Conservation (phyloP, 345 rosid genomes). For the Corchorus capsularis region DNA sequence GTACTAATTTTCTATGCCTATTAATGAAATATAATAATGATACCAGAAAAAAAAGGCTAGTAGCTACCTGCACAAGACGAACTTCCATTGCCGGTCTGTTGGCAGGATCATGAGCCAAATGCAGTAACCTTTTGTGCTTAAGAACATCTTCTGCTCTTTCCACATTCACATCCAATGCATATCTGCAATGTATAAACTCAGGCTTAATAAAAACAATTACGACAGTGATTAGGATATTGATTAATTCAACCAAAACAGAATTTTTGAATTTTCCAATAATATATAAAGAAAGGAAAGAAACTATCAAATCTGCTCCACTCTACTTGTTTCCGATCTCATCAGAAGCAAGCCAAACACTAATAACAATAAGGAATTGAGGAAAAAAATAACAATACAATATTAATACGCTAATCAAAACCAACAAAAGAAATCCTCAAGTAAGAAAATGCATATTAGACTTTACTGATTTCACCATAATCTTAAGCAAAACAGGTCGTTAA, state of each 20-base stretch:
- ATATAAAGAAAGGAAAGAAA: background rate
- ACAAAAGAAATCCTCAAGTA: constrained; percentile 5
- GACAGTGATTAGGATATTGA: background rate
- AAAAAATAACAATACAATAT: background rate
- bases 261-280: background rate
- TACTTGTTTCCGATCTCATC: background rate
- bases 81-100: constrained; percentile 61
- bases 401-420: background rate
- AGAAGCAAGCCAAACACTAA: background rate
- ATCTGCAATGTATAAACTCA: constrained; percentile 42
- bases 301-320: background rate
- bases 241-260: background rate
- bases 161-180: constrained; percentile 95
- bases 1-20: background rate
- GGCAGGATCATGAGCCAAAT: constrained; percentile 58
- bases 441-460: background rate
- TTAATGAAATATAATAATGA: background rate
- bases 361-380: background rate
- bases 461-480: background rate
- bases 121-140: constrained; percentile 67
- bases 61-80: constrained; percentile 69
- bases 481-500: constrained; percentile 2
- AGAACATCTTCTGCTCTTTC: constrained; percentile 97
- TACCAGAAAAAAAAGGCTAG: constrained; percentile 12
- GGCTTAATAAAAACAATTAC: background rate